Base-by-base conservation (phyloP, 2,329 filamentous ascomycete species). In the Trichophyton equinum region DNA sequence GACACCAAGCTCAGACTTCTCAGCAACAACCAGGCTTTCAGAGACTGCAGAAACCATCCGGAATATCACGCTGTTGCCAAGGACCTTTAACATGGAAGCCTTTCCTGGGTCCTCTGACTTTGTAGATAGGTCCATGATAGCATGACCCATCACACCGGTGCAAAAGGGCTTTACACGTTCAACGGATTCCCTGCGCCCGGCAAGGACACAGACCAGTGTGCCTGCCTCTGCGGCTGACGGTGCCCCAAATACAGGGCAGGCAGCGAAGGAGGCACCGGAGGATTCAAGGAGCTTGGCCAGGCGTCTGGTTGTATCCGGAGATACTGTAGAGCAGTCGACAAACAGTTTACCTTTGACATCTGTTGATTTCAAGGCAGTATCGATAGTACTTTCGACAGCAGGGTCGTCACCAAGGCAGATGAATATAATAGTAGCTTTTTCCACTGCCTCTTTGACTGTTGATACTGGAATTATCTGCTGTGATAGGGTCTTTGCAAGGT, bases 21-120 rank as follows among this genome's bases (percentile, higher is more conserved):
- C 90, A 4, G 89, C 89, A 4, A 91, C 75, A 0, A 87, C 83
- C 69, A 92, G 82, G 4, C 85, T 87, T 75, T 95, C 89, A 1
- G 88, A 84, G 3, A 96, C 76, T 58, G 88, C 81, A 69, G 91
- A 86, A 25, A 91, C 82, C 81, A 91, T 91, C 75, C 88, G 88
- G 46, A 95, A 72, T 67, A 96, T 81, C 71, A 96, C 91, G 0
- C 87, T 89, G 73, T 96, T 96, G 61, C 91, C 91, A 8, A 95
- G 81, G 20, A 96, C 78, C 75, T 96, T 94, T 56, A 95, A 78
- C 53, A 84, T 81, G 1, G 84, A 81, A 3, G 90, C 85, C 59
- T 84, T 83, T 59, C 86, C 82, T 57, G 85, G 84, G 0, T 86
- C 81, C 72, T 89, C 81, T n/a, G 57, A 56, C 9, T 36, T 36